These are phyloP conservation scores for Penicillium maclennaniae DNA, from an alignment of 495 filamentous ascomycete genomes.

Conservation along the genomic window DNA sequence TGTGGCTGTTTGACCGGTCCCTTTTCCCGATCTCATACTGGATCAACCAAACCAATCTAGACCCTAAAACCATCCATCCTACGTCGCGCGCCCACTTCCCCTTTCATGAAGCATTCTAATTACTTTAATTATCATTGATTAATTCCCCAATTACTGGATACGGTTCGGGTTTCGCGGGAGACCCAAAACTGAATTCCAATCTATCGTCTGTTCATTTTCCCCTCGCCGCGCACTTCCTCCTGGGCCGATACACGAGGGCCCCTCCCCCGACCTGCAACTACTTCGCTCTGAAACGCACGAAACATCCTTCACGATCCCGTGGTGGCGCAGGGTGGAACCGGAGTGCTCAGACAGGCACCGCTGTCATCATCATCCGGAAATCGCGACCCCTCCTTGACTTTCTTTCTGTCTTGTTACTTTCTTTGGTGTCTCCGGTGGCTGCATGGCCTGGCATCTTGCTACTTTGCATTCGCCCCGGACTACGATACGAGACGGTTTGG, in stretches of 20 bases:
- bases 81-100: slow-evolving; percentile 2
- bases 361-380: slow-evolving; percentile 13
- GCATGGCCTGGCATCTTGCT: slow-evolving; percentile 15
- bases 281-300: slow-evolving; percentile 21
- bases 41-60: slow-evolving; percentile 17
- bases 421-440: slow-evolving; percentile 8
- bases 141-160: slow-evolving; percentile 16
- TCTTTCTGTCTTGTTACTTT: background rate
- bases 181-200: slow-evolving; percentile 15
- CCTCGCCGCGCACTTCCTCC: slow-evolving; percentile 10
- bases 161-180: background rate
- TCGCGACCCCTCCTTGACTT: slow-evolving; percentile 1
- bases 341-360: background rate
- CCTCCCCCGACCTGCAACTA: slow-evolving; percentile 3
- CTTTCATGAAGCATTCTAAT: slow-evolving; percentile 24
- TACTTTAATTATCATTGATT: slow-evolving; percentile 29
- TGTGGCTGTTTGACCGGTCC: slow-evolving; percentile 1
- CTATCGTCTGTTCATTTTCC: slow-evolving; percentile 25
- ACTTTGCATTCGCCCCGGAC: slow-evolving; percentile 9
- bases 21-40: slow-evolving; percentile 14
- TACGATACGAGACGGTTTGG: slow-evolving; percentile 1
- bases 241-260: background rate
- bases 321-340: slow-evolving; percentile 23
- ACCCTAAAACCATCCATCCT: slow-evolving; percentile 8
- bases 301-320: slow-evolving; percentile 16